Conservation (phyloP, 108 stramenopile species). For the Pinguiococcus pyrenoidosus region DNA sequence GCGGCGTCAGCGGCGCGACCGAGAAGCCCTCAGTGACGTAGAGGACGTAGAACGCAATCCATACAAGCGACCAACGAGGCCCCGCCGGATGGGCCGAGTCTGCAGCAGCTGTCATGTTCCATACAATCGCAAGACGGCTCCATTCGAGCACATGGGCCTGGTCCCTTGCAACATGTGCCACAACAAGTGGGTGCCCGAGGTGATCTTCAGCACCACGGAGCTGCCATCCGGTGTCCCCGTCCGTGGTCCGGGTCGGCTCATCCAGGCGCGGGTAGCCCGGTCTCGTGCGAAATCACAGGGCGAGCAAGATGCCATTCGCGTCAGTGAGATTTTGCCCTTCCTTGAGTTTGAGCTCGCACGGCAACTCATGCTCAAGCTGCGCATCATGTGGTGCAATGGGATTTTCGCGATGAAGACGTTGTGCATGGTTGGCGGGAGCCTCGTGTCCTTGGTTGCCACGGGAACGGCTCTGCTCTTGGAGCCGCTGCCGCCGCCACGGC, state of each 20-base stretch:
- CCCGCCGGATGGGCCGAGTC: too few species aligned
- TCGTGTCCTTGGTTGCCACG: too few species aligned
- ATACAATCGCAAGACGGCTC: conserved; percentile 78
- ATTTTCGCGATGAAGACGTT: too few species aligned
- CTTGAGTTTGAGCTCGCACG: conserved; percentile 85
- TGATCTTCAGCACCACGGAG: conserved; percentile 46
- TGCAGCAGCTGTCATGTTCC: conserved; percentile 89
- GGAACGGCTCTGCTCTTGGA: too few species aligned
- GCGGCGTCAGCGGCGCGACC: too few species aligned
- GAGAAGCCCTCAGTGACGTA: too few species aligned
- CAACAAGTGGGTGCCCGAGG: conserved; percentile 89
- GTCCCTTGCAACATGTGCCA: conserved; percentile 75
- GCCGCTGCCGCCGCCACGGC: too few species aligned
- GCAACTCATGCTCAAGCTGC: conserved; percentile 88
- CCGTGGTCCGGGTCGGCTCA: conserved; percentile 68
- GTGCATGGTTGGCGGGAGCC: too few species aligned
- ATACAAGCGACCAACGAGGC: too few species aligned
- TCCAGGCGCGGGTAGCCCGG: conserved; percentile 88
- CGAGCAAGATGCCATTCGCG: conserved; percentile 23
- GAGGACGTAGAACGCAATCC: too few species aligned
- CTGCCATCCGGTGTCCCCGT: conserved; percentile 62
- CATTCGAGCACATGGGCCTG: conserved; percentile 86
- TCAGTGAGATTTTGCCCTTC: conserved; percentile 73
- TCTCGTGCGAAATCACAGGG: conserved; percentile 17
- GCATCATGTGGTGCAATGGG: too few species aligned